Conservation (phyloP, 2,329 filamentous ascomycete genomes). For the Monascus ruber region DNA sequence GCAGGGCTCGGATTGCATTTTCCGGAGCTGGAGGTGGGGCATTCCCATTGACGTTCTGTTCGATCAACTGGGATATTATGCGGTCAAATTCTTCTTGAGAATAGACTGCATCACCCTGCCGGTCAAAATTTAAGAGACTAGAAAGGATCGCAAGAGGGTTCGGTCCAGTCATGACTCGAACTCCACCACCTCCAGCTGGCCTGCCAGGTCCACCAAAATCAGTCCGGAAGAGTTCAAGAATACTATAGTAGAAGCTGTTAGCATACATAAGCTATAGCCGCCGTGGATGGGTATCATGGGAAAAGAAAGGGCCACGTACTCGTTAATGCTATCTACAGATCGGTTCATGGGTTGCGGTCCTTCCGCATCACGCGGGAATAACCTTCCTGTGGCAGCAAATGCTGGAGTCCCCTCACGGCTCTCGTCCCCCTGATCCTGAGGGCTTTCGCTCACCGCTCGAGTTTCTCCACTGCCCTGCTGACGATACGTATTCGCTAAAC, state of each 20-base stretch:
- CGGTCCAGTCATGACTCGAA: slow-evolving; percentile 12
- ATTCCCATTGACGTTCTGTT: slow-evolving; percentile 60
- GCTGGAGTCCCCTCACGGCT: slow-evolving; percentile 4
- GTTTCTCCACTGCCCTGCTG: slow-evolving; percentile 2
- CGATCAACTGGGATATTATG: slow-evolving; percentile 80
- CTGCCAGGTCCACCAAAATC: slow-evolving; percentile 7
- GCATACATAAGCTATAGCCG: background rate
- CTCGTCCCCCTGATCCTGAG: background rate
- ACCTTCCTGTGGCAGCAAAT: slow-evolving; percentile 14
- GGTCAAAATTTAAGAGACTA: slow-evolving; percentile 26
- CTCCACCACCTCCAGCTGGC: slow-evolving; percentile 6
- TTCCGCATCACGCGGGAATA: slow-evolving; percentile 42
- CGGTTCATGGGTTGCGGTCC: slow-evolving; percentile 37
- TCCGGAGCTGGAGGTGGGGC: slow-evolving; percentile 72
- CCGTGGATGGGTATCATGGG: background rate
- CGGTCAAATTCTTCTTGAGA: slow-evolving; percentile 82
- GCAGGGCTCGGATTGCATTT: slow-evolving; percentile 60
- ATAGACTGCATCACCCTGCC: slow-evolving; percentile 71
- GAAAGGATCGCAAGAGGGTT: slow-evolving; percentile 38
- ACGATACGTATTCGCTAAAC: slow-evolving; percentile 27
- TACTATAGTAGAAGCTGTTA: slow-evolving; percentile 8
- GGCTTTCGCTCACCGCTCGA: background rate
- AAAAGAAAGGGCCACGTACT: slow-evolving; percentile 26
- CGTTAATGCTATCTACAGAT: slow-evolving; percentile 37
- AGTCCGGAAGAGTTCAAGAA: slow-evolving; percentile 17